Conservation (phyloP, 768 basidiomycete genomes). For the Lactifluus pinguis region DNA sequence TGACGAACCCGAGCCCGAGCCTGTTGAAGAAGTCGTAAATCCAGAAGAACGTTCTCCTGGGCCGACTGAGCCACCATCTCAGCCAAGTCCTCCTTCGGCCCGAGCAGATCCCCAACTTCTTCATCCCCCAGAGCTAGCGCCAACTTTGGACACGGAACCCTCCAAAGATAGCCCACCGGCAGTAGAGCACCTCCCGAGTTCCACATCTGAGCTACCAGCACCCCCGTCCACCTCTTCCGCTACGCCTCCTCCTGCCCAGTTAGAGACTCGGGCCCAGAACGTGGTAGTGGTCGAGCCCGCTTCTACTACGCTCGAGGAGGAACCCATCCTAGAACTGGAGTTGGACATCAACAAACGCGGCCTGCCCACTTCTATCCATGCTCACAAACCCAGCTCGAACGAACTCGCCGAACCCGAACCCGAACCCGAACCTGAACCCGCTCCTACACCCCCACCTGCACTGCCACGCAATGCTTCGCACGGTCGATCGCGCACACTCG, state of each 20-base stretch:
- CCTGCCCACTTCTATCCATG: conserved; percentile 48
- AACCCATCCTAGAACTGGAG: not conserved
- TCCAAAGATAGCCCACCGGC: not conserved
- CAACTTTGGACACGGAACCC: not conserved
- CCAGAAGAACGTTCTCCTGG: not conserved
- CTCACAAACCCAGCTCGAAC: conserved; percentile 29
- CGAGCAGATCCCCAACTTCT: not conserved
- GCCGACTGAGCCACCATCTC: not conserved
- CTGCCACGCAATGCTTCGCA: conserved; percentile 35
- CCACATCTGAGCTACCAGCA: not conserved
- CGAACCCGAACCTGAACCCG: conserved; percentile 13
- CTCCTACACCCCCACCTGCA: conserved; percentile 16
- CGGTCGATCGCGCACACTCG: conserved; percentile 49
- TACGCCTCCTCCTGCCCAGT: not conserved
- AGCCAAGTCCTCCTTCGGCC: not conserved
- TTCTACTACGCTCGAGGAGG: not conserved
- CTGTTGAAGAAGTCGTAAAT: not conserved
- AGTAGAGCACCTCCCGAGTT: not conserved
- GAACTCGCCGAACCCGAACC: conserved; percentile 16
- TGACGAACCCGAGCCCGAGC: not conserved
- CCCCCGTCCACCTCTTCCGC: not conserved
- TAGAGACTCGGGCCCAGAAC: not conserved
- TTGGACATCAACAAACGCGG: conserved; percentile 22
- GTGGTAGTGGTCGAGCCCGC: no score
- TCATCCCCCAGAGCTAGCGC: not conserved